phyloP scores from a whole-genome alignment of 495 filamentous ascomycete species.

The Annulohypoxylon stygium region DNA sequence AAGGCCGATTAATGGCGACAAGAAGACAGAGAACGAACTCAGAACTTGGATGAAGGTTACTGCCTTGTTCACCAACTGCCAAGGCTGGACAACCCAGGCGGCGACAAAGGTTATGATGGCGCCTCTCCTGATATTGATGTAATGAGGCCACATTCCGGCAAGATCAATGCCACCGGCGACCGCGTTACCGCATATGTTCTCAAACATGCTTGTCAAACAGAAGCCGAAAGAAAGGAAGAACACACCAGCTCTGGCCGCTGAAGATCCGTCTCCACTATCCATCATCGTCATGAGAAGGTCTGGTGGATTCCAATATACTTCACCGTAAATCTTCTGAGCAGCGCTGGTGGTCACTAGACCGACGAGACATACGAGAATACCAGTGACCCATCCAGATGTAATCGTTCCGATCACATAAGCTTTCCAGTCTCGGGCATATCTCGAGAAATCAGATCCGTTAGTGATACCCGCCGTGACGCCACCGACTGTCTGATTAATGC shows the following conservation, averaged over 20 bases:
- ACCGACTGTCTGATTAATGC: conserved; percentile 53
- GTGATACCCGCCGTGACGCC: conserved; percentile 57
- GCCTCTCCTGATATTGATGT: conserved; percentile 65
- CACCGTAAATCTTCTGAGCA: conserved; percentile 55
- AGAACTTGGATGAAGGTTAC: conserved; percentile 65
- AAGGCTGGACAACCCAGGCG: conserved; percentile 59
- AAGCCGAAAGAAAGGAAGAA: conserved; percentile 55
- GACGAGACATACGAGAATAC: conserved; percentile 48
- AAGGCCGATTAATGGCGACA: conserved; percentile 55
- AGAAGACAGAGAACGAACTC: conserved; percentile 63
- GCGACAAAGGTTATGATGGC: conserved; percentile 61
- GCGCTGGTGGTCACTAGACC: conserved; percentile 56
- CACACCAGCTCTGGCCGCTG: conserved; percentile 53
- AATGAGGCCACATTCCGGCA: conserved; percentile 60
- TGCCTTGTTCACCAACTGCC: conserved; percentile 64
- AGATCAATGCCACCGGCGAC: conserved; percentile 60
- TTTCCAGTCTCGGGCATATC: conserved; percentile 48
- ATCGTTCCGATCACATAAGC: conserved; percentile 53
- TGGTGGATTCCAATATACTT: conserved; percentile 57
- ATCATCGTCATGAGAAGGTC: conserved; percentile 51
- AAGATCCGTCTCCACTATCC: conserved; percentile 44
- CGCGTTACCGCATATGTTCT: conserved; percentile 48
- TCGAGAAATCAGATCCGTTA: conserved; percentile 57
- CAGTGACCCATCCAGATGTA: conserved; percentile 52
- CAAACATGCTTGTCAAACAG: conserved; percentile 47